These are phyloP conservation scores for Pseudonitzschia multiseries DNA, from an alignment of 108 stramenopile species.

Conservation along the genomic window DNA sequence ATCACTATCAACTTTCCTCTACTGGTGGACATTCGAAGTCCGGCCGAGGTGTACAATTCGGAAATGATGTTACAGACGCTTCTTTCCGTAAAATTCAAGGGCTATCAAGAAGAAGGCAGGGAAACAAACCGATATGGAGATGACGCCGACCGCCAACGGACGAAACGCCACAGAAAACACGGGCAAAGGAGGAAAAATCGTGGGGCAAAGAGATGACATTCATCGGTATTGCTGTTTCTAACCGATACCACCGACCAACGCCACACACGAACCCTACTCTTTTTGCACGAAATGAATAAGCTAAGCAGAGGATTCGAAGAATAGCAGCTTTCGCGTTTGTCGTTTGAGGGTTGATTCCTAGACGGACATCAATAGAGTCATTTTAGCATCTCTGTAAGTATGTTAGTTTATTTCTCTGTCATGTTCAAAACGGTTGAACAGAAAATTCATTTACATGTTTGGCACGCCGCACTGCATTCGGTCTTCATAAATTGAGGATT, in stretches of 20 bases:
- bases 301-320: too few species aligned
- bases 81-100: not conserved
- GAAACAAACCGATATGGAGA: not conserved
- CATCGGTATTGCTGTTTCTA: not conserved
- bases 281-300: not conserved
- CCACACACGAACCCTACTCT: not conserved
- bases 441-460: slow-evolving; percentile 10
- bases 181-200: not conserved
- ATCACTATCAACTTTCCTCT: slow-evolving; percentile 5
- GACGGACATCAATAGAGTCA: not conserved
- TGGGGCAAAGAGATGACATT: not conserved
- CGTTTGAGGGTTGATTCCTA: too few species aligned
- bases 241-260: not conserved
- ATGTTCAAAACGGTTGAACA: not conserved
- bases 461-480: slow-evolving; percentile 39
- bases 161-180: not conserved
- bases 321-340: too few species aligned
- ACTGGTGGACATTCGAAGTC: not conserved
- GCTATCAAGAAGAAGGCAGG: not conserved
- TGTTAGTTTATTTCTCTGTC: not conserved
- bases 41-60: slow-evolving; percentile 15
- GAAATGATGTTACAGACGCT: slow-evolving; percentile 9
- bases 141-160: not conserved
- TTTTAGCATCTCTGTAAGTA: not conserved
- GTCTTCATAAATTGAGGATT: slow-evolving; percentile 57